phyloP scores from a whole-genome alignment of 345 rosid species.

The Ricinus communis region DNA sequence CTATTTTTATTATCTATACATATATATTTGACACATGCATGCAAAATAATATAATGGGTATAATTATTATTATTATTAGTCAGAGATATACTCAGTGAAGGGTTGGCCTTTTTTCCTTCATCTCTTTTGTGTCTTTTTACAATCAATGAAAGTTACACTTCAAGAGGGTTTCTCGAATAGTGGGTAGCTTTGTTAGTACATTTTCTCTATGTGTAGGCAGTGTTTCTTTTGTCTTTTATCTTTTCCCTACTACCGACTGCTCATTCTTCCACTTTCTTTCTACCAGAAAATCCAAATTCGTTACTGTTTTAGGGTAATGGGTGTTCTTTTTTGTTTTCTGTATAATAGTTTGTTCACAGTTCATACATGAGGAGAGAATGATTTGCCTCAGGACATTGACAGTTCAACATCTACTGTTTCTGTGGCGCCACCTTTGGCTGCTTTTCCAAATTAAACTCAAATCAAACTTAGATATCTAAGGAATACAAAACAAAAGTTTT shows the following conservation, averaged over 20 bases:
- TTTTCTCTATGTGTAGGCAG: conserved; percentile 14
- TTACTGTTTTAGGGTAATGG: conserved; percentile 30
- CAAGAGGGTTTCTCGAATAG: conserved; percentile 37
- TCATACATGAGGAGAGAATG: conserved; percentile 1
- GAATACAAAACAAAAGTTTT: too few species aligned
- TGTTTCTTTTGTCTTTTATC: conserved; percentile 13
- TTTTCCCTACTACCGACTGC: conserved; percentile 31
- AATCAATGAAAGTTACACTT: conserved; percentile 40
- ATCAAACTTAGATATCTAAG: too few species aligned
- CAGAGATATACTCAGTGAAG: conserved; percentile 31
- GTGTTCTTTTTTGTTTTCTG: conserved; percentile 1
- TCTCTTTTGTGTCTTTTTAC: conserved; percentile 30
- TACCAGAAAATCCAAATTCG: conserved; percentile 29
- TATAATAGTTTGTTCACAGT: conserved; percentile 8
- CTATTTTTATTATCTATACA: too few species aligned
- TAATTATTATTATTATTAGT: conserved; percentile 22
- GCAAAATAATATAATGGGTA: conserved; percentile 28
- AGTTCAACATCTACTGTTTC: conserved; percentile 1
- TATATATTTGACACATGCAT: conserved; percentile 48
- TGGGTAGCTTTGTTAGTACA: conserved; percentile 28
- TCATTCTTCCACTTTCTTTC: conserved; percentile 35
- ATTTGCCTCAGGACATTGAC: background rate
- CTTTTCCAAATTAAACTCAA: too few species aligned
- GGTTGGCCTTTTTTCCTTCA: conserved; percentile 13
- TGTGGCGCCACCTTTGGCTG: too few species aligned